Evolutionary conservation across 495 filamentous ascomycete genomes (phyloP).

Genomic region (Penicilliopsis zonata): DNA sequence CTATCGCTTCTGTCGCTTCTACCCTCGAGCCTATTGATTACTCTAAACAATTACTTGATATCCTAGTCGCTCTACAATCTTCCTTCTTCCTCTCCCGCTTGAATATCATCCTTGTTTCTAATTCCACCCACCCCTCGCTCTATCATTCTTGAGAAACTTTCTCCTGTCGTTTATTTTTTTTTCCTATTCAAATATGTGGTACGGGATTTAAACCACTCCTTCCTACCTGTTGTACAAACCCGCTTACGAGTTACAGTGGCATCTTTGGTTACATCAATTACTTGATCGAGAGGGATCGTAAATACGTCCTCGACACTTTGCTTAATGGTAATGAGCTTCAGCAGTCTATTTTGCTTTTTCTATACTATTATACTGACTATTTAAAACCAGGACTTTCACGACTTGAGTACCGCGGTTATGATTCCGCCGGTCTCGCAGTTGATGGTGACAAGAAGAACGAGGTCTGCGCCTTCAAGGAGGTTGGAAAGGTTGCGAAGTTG

Average conservation of each 20-base stretch:
- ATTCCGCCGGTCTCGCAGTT: constrained; percentile 89
- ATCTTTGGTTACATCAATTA: constrained; percentile 98
- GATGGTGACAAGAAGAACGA: constrained; percentile 99
- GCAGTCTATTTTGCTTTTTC: constrained; percentile 3
- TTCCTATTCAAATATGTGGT: too few species aligned
- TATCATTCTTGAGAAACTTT: too few species aligned
- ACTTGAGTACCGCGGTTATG: constrained; percentile 94
- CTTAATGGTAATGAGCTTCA: constrained; percentile 64
- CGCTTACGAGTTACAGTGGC: constrained; percentile 50
- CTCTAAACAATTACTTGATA: too few species aligned
- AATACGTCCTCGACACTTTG: constrained; percentile 86
- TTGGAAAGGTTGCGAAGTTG: constrained; percentile 95
- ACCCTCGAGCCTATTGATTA: too few species aligned
- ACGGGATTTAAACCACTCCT: too few species aligned
- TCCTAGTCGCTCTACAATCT: too few species aligned
- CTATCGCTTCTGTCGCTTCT: neutral
- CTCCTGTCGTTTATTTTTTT: too few species aligned
- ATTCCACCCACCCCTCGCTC: too few species aligned
- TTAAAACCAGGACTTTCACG: constrained; percentile 53
- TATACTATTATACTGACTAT: neutral
- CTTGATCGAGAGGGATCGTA: constrained; percentile 87
- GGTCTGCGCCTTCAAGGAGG: constrained; percentile 95
- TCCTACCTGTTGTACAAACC: too few species aligned
- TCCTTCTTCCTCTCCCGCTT: too few species aligned
- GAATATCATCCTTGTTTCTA: too few species aligned